Base-by-base conservation (phyloP, 441 rosid species). In the Gossypium lobatum region DNA sequence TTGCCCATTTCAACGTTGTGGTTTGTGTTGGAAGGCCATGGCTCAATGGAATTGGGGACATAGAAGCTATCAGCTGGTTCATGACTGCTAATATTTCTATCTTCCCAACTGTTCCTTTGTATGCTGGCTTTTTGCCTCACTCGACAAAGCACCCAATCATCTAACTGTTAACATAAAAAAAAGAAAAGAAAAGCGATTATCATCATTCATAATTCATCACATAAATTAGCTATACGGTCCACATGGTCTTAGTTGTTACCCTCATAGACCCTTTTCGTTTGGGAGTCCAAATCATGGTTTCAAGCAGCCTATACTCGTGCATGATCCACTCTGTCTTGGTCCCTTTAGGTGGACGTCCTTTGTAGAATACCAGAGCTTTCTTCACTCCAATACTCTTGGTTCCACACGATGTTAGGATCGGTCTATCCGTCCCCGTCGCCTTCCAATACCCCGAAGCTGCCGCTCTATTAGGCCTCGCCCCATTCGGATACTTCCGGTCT, bases 111-210 rank as follows among this genome's bases (percentile, higher is more conserved):
- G 77, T 48, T 77, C 66, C 73, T 77, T 4, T 64, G 46, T 17
- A 13, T 79, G 69, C 72, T 59, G 64, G 75, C 71, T 58, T 72
- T 87, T 59, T 80, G 78, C 73, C 82, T 78, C 61, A 85, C 85
- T 76, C 86, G 78, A 69, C 88, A 85, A 14, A 85, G 82, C 71
- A 87, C 91, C 91, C 91, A 83, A 70, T 87, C 88, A 72, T 87
- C 91, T 58, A 85, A 72, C 88, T 83, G 80, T 20, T 58, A 52
- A 62, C 57, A 52, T 2, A 66, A 16, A 9, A 45, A 6, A 25
- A 6, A 28, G 6, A 10, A 20, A 28, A 4, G 8, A 23, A 10
- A 23, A 58, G 3, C 31, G 37, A 31, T 31, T 31, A 31, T 31
- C 37, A 5, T 5, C 63, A 23, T 58, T 2, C 34, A 23, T 23